Percentiles rank a stretch among this genome's conserved stretches.
These are phyloP conservation scores for Pseudocercospora macadamiae DNA, from an alignment of 2,329 filamentous ascomycete genomes.

Conservation along the genomic window DNA sequence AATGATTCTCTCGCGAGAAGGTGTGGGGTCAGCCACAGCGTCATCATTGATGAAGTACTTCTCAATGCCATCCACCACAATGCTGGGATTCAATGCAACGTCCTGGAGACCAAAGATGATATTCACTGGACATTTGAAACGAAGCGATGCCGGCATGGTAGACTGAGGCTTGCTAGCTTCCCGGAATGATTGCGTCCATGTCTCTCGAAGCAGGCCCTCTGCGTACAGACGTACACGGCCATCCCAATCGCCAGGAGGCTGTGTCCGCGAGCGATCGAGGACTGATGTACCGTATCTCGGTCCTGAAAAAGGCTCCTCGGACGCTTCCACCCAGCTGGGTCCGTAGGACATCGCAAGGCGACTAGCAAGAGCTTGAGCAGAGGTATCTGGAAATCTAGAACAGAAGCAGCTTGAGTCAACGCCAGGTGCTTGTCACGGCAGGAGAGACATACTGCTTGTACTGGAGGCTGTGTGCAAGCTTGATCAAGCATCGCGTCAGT, in stretches of 20 bases:
- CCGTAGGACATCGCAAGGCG: conserved; percentile 55
- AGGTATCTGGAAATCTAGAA: conserved; percentile 1
- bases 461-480: conserved; percentile 37
- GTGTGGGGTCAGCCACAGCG: conserved; percentile 1
- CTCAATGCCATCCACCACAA: conserved; percentile 57
- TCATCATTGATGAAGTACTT: conserved; percentile 48
- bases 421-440: neutral
- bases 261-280: conserved; percentile 39
- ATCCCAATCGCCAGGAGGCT: conserved; percentile 49
- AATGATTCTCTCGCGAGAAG: conserved; percentile 48
- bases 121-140: conserved; percentile 56
- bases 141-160: conserved; percentile 1
- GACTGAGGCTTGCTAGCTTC: conserved; percentile 32
- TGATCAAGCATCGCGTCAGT: conserved; percentile 50
- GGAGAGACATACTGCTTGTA: conserved; percentile 14
- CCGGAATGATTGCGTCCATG: conserved; percentile 55
- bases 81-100: conserved; percentile 51
- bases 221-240: conserved; percentile 59
- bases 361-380: conserved; percentile 12
- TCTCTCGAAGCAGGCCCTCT: conserved; percentile 48
- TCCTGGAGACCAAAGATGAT: conserved; percentile 59
- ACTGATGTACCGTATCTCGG: conserved; percentile 48
- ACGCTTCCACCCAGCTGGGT: conserved; percentile 52
- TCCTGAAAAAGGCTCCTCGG: conserved; percentile 36
- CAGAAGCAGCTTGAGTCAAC: neutral